These are phyloP conservation scores for Gyromitra esculenta DNA, from an alignment of 2,329 filamentous ascomycete genomes.

Conservation along the genomic window DNA sequence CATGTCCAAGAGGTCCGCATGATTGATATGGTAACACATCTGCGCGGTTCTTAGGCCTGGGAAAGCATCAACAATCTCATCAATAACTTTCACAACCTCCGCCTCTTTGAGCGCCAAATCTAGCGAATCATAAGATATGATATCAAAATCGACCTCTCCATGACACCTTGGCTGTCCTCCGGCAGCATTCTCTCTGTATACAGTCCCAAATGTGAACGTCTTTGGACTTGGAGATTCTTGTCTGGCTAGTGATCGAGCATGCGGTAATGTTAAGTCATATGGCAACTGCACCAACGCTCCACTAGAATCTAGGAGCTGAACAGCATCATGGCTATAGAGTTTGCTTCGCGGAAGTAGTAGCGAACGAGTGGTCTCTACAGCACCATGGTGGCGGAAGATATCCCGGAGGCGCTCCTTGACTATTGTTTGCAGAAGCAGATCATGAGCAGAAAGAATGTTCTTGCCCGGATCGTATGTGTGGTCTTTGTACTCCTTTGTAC, in stretches of 20 bases:
- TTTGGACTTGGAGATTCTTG: constrained; percentile 73
- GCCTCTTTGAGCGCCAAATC: constrained; percentile 91
- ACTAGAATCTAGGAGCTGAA: constrained; percentile 81
- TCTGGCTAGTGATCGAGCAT: constrained; percentile 84
- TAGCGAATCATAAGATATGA: constrained; percentile 81
- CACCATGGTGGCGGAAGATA: constrained; percentile 89
- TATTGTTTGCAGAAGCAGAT: constrained; percentile 75
- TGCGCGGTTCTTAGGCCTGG: constrained; percentile 75
- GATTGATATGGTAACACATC: constrained; percentile 91
- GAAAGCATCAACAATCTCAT: constrained; percentile 82
- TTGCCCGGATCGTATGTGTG: constrained; percentile 74
- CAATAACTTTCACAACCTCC: constrained; percentile 90
- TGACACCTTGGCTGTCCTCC: constrained; percentile 84
- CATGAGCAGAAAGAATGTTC: constrained; percentile 68
- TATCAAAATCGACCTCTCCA: constrained; percentile 94
- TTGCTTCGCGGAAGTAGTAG: constrained; percentile 82
- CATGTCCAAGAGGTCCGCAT: constrained; percentile 78
- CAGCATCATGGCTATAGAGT: constrained; percentile 78
- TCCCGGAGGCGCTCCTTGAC: constrained; percentile 78
- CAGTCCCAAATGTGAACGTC: constrained; percentile 85
- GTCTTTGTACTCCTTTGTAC: constrained; percentile 81
- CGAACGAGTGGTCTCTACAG: constrained; percentile 79
- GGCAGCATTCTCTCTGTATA: constrained; percentile 78
- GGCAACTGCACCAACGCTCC: constrained; percentile 94
- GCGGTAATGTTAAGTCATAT: constrained; percentile 88